Base-by-base conservation (phyloP, 1,284 basidiomycete species). In the Xerocomus nothofagi region DNA sequence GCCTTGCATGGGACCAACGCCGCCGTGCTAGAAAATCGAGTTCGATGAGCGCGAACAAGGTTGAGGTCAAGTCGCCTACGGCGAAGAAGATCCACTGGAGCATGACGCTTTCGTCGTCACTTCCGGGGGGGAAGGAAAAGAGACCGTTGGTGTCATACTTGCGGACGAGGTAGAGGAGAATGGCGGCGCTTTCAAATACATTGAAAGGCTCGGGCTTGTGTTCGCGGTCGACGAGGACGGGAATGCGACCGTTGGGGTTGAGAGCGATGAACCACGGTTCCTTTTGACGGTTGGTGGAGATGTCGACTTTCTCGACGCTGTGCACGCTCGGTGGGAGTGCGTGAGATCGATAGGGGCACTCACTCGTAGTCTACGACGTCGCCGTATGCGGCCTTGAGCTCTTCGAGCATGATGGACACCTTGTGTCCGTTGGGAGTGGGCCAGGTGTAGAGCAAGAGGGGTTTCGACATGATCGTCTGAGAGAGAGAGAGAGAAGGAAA, bases 41-140 rank as follows among this genome's bases (percentile, higher is more conserved):
- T 3, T 15, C 2, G 18, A 27, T 47, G 12, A 62, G 42, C 3
- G n/a, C 30, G 14, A 29, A 14, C 26, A 14, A 31, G 6, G 27
- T 1, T 2, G 7, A 24, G 7, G 3, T 4, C 3, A 26, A 2
- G 23, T 11, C 3, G 67, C 72, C 41, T 52, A 77, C 77, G 9
- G 74, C 72, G 54, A 84, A 87, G 72, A 85, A 84, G 54, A 86
- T 80, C 85, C 84, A 86, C 56, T 81, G 79, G n/a, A 82, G 63
- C 57, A 75, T 71, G 68, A 82, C 73, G 56, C 76, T 79, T 60
- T 75, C 71, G n/a, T 74, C 69, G 18, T 75, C 66, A 14, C 71
- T 64, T 12, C 67, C 65, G 20, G 69, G 57, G 10, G 71, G 66
- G 60, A 81, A 83, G 52, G 72, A 73, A 57, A 86, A 78, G 57